Conservation (phyloP, 2,329 filamentous ascomycete species). For the Talaromyces sp. region DNA sequence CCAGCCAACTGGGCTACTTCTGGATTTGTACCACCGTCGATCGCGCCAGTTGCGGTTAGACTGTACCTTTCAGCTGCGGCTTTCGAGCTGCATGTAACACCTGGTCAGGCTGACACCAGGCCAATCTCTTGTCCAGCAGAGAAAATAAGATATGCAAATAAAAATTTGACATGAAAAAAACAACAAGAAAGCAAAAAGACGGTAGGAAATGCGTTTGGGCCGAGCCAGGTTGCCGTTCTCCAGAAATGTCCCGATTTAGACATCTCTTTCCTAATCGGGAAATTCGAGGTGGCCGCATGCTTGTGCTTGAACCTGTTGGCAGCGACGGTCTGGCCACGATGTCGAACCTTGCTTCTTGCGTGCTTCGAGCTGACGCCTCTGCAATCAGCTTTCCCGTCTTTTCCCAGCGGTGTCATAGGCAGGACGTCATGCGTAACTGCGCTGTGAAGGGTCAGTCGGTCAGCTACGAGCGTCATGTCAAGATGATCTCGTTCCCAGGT, state of each 20-base stretch:
- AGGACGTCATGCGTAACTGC: background rate
- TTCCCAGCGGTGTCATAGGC: background rate
- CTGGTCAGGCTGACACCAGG: background rate
- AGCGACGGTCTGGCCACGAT: background rate
- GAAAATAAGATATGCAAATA: background rate
- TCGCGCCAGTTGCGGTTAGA: background rate
- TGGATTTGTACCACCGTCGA: background rate
- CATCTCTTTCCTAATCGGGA: background rate
- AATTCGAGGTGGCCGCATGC: background rate
- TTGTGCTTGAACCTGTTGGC: background rate
- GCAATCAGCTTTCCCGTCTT: background rate
- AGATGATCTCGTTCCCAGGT: background rate
- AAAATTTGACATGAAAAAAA: background rate
- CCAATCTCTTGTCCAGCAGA: background rate
- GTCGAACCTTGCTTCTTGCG: background rate
- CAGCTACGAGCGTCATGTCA: background rate
- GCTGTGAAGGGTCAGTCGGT: background rate
- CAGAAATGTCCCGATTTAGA: background rate
- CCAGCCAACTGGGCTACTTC: background rate
- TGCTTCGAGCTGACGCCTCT: background rate
- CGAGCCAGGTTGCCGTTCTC: background rate
- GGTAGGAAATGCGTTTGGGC: background rate
- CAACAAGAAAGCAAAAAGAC: background rate
- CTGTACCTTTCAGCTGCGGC: background rate
- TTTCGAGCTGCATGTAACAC: background rate